Base-by-base conservation (phyloP, 2,329 filamentous ascomycete genomes). In the Aureobasidium sp. region DNA sequence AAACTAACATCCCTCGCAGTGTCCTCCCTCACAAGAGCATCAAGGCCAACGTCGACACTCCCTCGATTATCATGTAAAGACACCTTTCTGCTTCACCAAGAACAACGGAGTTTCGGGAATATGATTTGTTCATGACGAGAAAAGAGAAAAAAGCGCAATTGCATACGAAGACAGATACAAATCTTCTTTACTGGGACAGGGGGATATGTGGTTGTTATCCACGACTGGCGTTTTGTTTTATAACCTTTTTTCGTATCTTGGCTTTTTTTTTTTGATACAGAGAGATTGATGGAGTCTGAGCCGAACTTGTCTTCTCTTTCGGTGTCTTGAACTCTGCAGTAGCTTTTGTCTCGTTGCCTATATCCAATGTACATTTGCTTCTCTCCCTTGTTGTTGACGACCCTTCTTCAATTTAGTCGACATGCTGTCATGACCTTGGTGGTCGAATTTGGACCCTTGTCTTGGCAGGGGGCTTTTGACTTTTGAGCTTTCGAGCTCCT, bases 21-120 rank as follows among this genome's bases (percentile, higher is more conserved):
- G 88, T 99, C 66, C 81, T 99, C 67, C 93, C 93, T 7, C 93
- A 99, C 81, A 99, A 99, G 88, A 94, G 88, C 76, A 97, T 99
- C 84, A 97, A 97, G 84, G 85, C 88, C 71, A 99, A 99, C 76
- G 90, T 99, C 71, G 94, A 99, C 77, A 84, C 65, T 34, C 70
- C 70, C 37, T 63, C 70, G 3, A 70, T 71, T 48, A 71, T 71
- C 57, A 71, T 71, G 70, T 71, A 67, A 66, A 56, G 17, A 27
- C 25, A 22, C 27, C 27, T 5, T 8, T 12, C 15, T 56, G 22
- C 37, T 42, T 36, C 22, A 39, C 45, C 36, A 20, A 48, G 25
- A 17, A 27, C 12, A 20, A 41, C 27, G 57, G 57, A 39, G 45
- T 60, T 60, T 60, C 31, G 57, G 57, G 22, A 59, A 49, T 59